Conservation (phyloP, 306 rosid species). For the Vigna reflexopilosa region DNA sequence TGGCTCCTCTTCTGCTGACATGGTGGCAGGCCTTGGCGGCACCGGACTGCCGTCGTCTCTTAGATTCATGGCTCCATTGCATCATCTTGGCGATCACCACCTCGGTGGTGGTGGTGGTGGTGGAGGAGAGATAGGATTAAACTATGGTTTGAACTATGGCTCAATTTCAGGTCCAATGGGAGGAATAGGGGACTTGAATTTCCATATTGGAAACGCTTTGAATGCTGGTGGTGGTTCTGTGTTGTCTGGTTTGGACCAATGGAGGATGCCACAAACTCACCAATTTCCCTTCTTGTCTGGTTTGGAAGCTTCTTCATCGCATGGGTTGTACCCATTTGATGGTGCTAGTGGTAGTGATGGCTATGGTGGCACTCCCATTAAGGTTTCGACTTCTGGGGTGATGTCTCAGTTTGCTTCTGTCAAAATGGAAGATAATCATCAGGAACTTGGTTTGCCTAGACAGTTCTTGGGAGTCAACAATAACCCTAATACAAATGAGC, state of each 20-base stretch:
- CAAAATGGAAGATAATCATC: constrained; percentile 67
- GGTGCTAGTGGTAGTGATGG: constrained; percentile 37
- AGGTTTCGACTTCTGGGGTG: constrained; percentile 45
- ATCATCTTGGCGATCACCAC: constrained; percentile 55
- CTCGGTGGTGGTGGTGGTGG: constrained; percentile 25
- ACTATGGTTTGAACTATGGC: constrained; percentile 63
- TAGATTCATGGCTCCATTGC: constrained; percentile 66
- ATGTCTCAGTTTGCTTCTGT: constrained; percentile 52
- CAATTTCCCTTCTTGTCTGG: constrained; percentile 69
- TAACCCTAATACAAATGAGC: constrained; percentile 45
- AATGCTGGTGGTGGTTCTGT: constrained; percentile 49
- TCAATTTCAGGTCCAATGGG: constrained; percentile 56
- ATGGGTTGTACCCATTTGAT: constrained; percentile 55
- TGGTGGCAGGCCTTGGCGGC: constrained; percentile 42
- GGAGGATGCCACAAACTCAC: constrained; percentile 68
- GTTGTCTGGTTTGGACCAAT: constrained; percentile 55
- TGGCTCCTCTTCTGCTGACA: constrained; percentile 48
- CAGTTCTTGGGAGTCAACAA: constrained; percentile 62
- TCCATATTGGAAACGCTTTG: constrained; percentile 60
- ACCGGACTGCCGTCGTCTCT: constrained; percentile 48
- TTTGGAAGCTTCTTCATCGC: constrained; percentile 60
- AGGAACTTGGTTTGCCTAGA: constrained; percentile 59
- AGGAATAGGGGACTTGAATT: constrained; percentile 65
- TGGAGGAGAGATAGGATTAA: constrained; percentile 61
- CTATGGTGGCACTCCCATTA: constrained; percentile 31